Evolutionary conservation across 345 rosid species (phyloP).

Genomic region (Clarkia xantiana): DNA sequence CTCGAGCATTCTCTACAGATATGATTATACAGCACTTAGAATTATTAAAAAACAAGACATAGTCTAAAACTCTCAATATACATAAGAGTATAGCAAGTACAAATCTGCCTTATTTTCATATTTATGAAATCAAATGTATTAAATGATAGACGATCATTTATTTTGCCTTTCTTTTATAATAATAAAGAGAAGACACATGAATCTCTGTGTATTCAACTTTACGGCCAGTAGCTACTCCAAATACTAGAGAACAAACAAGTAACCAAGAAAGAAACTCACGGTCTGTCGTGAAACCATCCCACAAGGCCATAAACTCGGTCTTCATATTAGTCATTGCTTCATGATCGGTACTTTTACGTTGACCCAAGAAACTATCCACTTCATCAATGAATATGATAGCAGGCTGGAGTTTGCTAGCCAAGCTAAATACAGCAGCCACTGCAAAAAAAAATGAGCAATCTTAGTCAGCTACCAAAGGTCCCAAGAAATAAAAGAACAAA

Average conservation of each 20-base stretch:
- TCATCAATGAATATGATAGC: conserved; percentile 91
- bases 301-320: conserved; percentile 97
- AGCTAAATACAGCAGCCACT: conserved; percentile 95
- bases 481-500: too few species aligned
- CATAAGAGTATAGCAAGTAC: not conserved
- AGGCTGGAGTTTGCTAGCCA: conserved; percentile 91
- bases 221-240: too few species aligned
- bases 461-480: too few species aligned
- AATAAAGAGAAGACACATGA: too few species aligned
- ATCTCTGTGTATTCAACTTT: too few species aligned
- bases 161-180: too few species aligned
- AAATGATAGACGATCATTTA: too few species aligned
- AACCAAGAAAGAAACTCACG: conserved; percentile 41
- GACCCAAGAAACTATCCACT: conserved; percentile 94
- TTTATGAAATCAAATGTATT: too few species aligned
- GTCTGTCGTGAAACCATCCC: conserved; percentile 98
- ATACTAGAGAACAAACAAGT: too few species aligned
- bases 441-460: conserved; percentile 12
- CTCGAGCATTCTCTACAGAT: conserved; percentile 64
- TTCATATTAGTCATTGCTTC: conserved; percentile 92
- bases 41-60: not conserved
- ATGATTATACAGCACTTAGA: conserved; percentile 6
- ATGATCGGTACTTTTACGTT: conserved; percentile 77
- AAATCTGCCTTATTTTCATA: too few species aligned
- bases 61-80: not conserved